Evolutionary conservation across 805 yeast species (phyloP).

Genomic region (Candida schatavii): DNA sequence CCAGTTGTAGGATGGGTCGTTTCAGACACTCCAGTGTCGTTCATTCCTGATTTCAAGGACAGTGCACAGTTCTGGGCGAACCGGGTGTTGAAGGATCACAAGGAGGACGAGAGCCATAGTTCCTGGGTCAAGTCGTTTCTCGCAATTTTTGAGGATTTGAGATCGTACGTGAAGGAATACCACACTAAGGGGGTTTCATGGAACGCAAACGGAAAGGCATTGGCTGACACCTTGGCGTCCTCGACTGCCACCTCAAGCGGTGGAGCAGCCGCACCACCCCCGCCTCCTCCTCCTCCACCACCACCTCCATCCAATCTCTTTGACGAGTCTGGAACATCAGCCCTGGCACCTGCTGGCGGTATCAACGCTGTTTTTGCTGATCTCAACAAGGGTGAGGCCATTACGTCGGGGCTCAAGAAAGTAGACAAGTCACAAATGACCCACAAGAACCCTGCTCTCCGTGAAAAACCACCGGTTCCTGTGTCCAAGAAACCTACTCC

Average conservation of each 20-base stretch:
- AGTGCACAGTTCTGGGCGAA: conserved; percentile 94
- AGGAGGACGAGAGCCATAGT: conserved; percentile 65
- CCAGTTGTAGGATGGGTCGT: conserved; percentile 92
- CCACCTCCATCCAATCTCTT: conserved; percentile 78
- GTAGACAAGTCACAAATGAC: conserved; percentile 94
- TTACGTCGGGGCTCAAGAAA: conserved; percentile 84
- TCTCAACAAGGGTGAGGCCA: conserved; percentile 76
- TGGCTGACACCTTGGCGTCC: conserved; percentile 21
- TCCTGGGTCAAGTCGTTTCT: conserved; percentile 79
- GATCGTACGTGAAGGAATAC: conserved; percentile 68
- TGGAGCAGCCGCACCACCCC: conserved; percentile 41
- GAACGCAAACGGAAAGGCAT: conserved; percentile 57
- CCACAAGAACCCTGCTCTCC: conserved; percentile 83
- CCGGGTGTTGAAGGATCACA: conserved; percentile 80
- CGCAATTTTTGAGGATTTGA: conserved; percentile 65
- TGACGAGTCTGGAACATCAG: conserved; percentile 26
- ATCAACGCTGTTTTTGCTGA: conserved; percentile 91
- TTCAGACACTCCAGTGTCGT: conserved; percentile 68
- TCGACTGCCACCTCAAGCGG: conserved; percentile 26
- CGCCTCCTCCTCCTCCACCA: conserved; percentile 93
- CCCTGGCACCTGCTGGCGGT: conserved; percentile 38
- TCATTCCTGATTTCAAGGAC: conserved; percentile 80
- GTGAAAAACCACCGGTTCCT: conserved; percentile 54
- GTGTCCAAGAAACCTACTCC: conserved; percentile 61
- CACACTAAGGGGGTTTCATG: conserved; percentile 86